A percentile compares a stretch with the other conserved stretches of the same genome.
Conservation (phyloP, 306 rosid species). For the Vachellia pachyceras region DNA sequence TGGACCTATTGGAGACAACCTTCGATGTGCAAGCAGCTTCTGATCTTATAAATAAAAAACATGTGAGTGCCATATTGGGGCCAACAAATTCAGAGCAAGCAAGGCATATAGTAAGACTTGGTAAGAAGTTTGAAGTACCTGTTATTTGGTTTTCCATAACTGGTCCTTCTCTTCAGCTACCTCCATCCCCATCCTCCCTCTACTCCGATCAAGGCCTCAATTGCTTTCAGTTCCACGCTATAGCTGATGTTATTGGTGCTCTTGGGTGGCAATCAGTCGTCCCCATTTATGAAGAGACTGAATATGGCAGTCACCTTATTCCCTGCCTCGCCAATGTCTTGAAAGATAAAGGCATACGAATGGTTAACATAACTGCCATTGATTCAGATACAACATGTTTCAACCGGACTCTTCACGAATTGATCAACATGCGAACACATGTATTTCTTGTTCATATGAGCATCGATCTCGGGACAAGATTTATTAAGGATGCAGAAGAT, state of each 20-base stretch:
- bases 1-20: no score
- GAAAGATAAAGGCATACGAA: neutral
- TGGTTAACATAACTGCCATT: neutral
- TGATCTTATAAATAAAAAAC: neutral
- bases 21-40: neutral
- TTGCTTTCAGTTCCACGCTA: neutral
- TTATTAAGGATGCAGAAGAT: slow-evolving; percentile 37
- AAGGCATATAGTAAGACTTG: neutral
- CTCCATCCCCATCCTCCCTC: neutral
- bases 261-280: neutral
- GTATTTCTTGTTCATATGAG: slow-evolving; percentile 50
- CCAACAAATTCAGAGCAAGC: neutral
- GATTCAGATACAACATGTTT: no score
- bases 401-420: neutral
- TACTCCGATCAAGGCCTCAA: neutral
- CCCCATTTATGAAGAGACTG: neutral
- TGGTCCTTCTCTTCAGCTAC: slow-evolving; percentile 43
- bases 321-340: neutral
- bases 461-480: slow-evolving; percentile 8
- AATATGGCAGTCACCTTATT: neutral
- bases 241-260: neutral
- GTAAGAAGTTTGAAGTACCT: neutral
- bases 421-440: slow-evolving; percentile 11
- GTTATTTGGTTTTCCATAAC: neutral
- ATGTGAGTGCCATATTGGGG: neutral